Evolutionary conservation across 805 yeast genomes (phyloP), one percentile per base, ranked within the genome.

Genomic region (Komagataella ulmi): DNA sequence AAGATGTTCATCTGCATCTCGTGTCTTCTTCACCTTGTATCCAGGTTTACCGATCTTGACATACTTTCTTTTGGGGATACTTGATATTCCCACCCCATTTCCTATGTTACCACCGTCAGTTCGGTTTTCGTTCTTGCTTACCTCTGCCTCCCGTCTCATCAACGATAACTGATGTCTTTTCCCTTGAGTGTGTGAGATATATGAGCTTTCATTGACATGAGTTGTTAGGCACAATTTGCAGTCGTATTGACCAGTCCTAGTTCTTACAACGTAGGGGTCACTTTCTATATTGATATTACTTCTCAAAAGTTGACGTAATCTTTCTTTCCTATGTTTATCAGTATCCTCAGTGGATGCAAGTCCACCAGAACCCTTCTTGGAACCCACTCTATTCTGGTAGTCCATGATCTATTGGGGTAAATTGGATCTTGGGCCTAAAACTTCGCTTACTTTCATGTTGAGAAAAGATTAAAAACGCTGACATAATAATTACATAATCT

Each of bases 321-420:
- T 74, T 53, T 80, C 80, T 52, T 82, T 71, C 48, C 90, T 72
- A 47, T 83, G 83, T 3, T 80, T 77, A 59, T 86, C 85, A 6
- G 82, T 72, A 56, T 85, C 89, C 18, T 80, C 77, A 47, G 72
- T 69, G 4, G 86, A 85, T 0, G 96, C 97, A 17, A 89, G 72
- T 6, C 96, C 97, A 57, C 97, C 97, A 24, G 84, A 79, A 43
- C 97, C 97, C 63, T 87, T 81, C 66, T 89, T 89, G 6, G 95
- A 84, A 47, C 96, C 96, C 2, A 86, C 95, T 59, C 96, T 69
- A 58, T 85, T 86, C 55, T 88, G 90, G 61, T 87, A 87, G 64
- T 89, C 96, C 97, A 89, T 89, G 5, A 17, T 12, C 8, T 45
- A 54, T 44, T 14, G 45, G 12, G 23, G 46, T 3, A n/a, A 14